Base-by-base conservation (phyloP, 176 grass and related monocot species). In the Avena insularis region DNA sequence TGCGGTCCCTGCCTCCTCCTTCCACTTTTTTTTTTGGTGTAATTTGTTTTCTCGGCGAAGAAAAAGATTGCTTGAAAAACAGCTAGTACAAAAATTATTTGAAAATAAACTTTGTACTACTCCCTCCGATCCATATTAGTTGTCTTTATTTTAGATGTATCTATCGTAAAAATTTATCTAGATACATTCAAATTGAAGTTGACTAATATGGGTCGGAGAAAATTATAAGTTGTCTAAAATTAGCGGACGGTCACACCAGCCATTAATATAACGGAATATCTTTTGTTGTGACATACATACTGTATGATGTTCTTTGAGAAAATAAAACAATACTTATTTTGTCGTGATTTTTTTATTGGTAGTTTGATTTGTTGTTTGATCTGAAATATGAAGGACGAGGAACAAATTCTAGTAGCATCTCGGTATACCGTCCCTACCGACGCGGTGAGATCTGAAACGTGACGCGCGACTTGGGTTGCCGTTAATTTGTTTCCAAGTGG, bases 361-460 rank as follows among this genome's bases (percentile, higher is more conserved):
- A n/a, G 13, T 1, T 1, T 55, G 14, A 13, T 55, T 17, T 16
- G 14, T 55, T 14, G 53, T 13, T 55, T 55, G 58, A 61, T 61
- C 8, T 21, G 58, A 61, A 60, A 11, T 61, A 9, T 61, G 55
- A 7, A 20, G 12, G 12, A 53, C 31, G 31, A 31, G 31, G 31
- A 31, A 31, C 31, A 31, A 31, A 31, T 31, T 31, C 31, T 5
- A 58, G 77, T 15, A 23, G 45, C 66, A 17, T 20, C 31, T 35
- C 33, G 33, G 2, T 35, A 4, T 56, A 9, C 9, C 8, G 11
- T 77, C 77, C 73, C n/a, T 5, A 58, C 14, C 66, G 59, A 40
- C 50, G 20, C 46, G 57, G 40, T 65, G 51, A 74, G 87, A 84
- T 89, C 57, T 66, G 82, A 63, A 61, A 76, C 8, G 54, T 79